Evolutionary conservation across 1,284 basidiomycete genomes (phyloP).

Genomic region (Takashimella koratensis): DNA sequence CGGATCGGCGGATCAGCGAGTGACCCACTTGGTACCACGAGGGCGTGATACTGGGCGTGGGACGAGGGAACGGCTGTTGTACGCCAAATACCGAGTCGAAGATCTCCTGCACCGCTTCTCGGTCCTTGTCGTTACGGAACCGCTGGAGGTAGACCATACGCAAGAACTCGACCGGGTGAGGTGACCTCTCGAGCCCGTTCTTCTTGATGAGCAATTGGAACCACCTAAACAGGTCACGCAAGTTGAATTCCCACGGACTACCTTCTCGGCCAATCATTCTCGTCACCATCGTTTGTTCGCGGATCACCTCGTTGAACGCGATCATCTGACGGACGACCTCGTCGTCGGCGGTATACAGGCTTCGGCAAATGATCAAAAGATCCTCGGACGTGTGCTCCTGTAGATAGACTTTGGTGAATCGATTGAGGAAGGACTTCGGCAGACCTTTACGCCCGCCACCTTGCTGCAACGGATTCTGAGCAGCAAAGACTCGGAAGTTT

Average conservation of each 20-base stretch:
- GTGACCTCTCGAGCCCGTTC: conserved; percentile 58
- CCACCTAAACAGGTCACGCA: conserved; percentile 94
- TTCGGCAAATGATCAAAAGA: conserved; percentile 71
- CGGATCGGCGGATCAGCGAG: conserved; percentile 54
- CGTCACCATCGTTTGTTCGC: conserved; percentile 65
- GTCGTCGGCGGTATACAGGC: conserved; percentile 63
- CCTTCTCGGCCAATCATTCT: conserved; percentile 76
- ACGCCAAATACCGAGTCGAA: conserved; percentile 62
- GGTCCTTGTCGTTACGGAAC: conserved; percentile 72
- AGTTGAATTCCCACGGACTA: conserved; percentile 97
- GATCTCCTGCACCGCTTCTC: conserved; percentile 58
- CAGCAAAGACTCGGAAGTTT: conserved; percentile 92
- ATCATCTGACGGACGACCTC: conserved; percentile 72
- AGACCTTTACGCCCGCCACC: conserved; percentile 97
- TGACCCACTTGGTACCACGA: conserved; percentile 66
- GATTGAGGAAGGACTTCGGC: conserved; percentile 94
- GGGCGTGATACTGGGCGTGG: conserved; percentile 58
- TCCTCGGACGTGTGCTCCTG: conserved; percentile 80
- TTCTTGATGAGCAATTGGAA: conserved; percentile 51
- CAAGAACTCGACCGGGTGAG: conserved; percentile 64
- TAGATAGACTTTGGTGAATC: conserved; percentile 95
- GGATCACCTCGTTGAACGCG: conserved; percentile 70
- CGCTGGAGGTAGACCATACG: conserved; percentile 76
- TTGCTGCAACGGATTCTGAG: conserved; percentile 94
- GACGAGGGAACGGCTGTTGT: conserved; percentile 44